Percentiles rank a stretch among this genome's conserved stretches.
Conservation (phyloP, 352 stramenopile species). For the Phytophthora europaea region DNA sequence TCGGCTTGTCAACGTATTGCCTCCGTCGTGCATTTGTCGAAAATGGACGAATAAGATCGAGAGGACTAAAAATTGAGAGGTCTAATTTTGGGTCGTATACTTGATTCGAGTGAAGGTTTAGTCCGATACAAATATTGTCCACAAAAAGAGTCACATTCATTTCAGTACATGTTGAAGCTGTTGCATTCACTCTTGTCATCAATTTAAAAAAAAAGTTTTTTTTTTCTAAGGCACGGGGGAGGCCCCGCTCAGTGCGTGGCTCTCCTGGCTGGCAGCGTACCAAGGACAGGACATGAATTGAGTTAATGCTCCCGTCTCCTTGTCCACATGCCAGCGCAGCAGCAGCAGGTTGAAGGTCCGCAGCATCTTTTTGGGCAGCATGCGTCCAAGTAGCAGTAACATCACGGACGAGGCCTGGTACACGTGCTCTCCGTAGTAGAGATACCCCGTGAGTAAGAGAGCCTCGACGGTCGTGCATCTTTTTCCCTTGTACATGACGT, state of each 20-base stretch:
- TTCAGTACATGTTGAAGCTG: not conserved
- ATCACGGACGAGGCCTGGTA: conserved; percentile 38
- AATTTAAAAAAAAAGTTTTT: not conserved
- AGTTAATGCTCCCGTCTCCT: conserved; percentile 17
- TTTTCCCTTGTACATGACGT: conserved; percentile 37
- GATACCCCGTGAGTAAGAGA: conserved; percentile 33
- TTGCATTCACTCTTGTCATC: not conserved
- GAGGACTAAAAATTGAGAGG: not conserved
- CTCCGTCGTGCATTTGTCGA: conserved; percentile 21
- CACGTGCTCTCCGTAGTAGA: conserved; percentile 43
- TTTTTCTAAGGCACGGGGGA: conserved; percentile 17
- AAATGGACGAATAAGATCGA: conserved; percentile 1
- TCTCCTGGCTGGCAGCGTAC: conserved; percentile 34
- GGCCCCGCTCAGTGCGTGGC: conserved; percentile 19
- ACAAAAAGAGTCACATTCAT: not conserved
- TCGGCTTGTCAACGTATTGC: conserved; percentile 30
- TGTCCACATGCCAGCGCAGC: conserved; percentile 40
- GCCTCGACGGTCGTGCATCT: conserved; percentile 34
- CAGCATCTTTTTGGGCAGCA: conserved; percentile 32
- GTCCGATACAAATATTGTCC: not conserved
- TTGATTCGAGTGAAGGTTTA: too few relatives aligned
- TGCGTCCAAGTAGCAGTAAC: conserved; percentile 30
- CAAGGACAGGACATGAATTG: conserved; percentile 31
- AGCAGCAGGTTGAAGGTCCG: conserved; percentile 47
- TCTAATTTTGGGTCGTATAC: too few relatives aligned